A percentile compares a stretch with the other conserved stretches of the same genome.
phyloP scores from a whole-genome alignment of 768 basidiomycete species.

The Podaxis pistillaris region DNA sequence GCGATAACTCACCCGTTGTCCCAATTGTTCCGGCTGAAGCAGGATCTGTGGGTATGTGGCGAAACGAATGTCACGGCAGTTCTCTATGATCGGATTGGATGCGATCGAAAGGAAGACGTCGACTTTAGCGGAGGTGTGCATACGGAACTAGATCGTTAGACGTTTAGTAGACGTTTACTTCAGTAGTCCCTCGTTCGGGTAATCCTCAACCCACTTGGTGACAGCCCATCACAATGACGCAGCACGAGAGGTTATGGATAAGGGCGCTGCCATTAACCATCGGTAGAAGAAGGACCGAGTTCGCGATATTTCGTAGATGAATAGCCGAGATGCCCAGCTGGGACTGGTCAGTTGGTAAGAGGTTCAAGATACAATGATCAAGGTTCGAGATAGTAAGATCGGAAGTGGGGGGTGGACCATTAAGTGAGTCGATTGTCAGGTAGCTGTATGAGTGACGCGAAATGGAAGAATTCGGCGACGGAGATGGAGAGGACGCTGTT shows the following conservation, averaged over 20 bases:
- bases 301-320: conserved; percentile 59
- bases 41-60: conserved; percentile 51
- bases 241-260: conserved; percentile 59
- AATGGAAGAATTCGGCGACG: conserved; percentile 38
- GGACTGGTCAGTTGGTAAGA: conserved; percentile 33
- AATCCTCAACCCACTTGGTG: conserved; percentile 64
- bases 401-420: conserved; percentile 33
- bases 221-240: conserved; percentile 68
- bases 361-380: conserved; percentile 67
- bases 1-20: conserved; percentile 16
- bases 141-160: conserved; percentile 69
- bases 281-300: conserved; percentile 67
- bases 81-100: conserved; percentile 82
- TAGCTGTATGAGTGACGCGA: conserved; percentile 44
- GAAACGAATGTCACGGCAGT: conserved; percentile 64
- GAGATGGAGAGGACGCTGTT: conserved; percentile 11
- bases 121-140: conserved; percentile 69
- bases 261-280: conserved; percentile 68
- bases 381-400: conserved; percentile 70
- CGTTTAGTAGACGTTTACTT: background rate
- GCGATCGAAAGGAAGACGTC: conserved; percentile 64
- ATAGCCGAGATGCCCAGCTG: conserved; percentile 47
- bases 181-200: background rate
- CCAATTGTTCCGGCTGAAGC: conserved; percentile 15
- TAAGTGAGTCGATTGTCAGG: conserved; percentile 43